Evolutionary conservation across 208 protist species (phyloP), one percentile per base, ranked within the genome.

Genomic region (Acanthamoeba healyi): DNA sequence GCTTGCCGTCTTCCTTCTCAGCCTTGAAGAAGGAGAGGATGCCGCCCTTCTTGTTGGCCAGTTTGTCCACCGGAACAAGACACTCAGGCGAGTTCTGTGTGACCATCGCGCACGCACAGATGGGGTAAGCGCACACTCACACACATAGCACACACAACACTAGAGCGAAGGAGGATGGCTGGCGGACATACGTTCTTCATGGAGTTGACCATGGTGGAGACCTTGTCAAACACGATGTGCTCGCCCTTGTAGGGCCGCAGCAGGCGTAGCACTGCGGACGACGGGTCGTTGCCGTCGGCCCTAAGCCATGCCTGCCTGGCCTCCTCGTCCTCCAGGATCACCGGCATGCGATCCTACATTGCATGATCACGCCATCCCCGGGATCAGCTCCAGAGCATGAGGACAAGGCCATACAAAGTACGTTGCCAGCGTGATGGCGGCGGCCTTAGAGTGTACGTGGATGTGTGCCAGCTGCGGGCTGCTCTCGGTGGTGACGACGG

Each of bases 131-230:
- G 12, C 44, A 49, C 44, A 49, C 44, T 15, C 44, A 49, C 44
- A 49, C 44, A 56, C 49, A 56, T 17, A 49, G 15, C 49, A 19
- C 49, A 56, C 49, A 56, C 49, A 56, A 17, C 63, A 72, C 2
- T 72, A 5, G 4, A 1, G 49, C 6, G 63, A 72, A 17, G 7
- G 63, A 12, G 58, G 26, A 10, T 67, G 10, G 29, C 22, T 32
- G 29, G 22, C 17, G 3, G 29, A 44, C 10, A 36, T 46, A 77
- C 67, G 38, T 42, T 77, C 22, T 77, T 77, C 7, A 77, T 77
- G 36, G 67, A 77, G 67, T 77, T 77, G 67, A 77, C 67, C 67
- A 77, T 77, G 67, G 67, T 22, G 15, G 67, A 77, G 19, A 77
- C 67, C 29, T 77, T 22, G 67, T 77, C 67, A 22, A 77, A 77